phyloP scores from a whole-genome alignment of 2,329 filamentous ascomycete genomes.

The Aspergillus sp. region DNA sequence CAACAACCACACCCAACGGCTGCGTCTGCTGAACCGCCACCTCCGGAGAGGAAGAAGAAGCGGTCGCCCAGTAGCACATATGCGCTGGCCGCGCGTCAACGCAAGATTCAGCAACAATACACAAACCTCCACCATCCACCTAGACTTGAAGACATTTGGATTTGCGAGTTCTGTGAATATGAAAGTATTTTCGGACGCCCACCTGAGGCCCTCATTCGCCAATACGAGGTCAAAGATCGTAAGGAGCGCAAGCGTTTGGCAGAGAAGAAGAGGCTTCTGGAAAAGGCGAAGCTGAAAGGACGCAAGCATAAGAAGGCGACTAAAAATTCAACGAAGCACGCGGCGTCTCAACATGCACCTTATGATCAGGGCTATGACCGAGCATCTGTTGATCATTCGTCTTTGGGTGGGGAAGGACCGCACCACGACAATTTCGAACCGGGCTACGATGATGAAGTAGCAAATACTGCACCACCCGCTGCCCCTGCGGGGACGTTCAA shows the following conservation, averaged over 20 bases:
- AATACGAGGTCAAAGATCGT: conserved; percentile 93
- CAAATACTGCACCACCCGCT: conserved; percentile 38
- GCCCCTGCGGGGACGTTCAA: conserved; percentile 61
- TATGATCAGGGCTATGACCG: conserved; percentile 45
- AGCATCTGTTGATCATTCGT: conserved; percentile 40
- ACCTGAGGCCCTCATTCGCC: conserved; percentile 78
- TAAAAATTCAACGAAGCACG: conserved; percentile 61
- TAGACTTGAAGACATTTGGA: conserved; percentile 74
- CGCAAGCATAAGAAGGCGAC: conserved; percentile 82
- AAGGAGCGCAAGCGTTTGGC: conserved; percentile 78
- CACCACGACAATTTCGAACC: conserved; percentile 52
- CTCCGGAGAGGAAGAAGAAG: conserved; percentile 62
- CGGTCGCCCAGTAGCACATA: conserved; percentile 71
- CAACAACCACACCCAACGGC: conserved; percentile 12
- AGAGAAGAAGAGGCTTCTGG: conserved; percentile 79
- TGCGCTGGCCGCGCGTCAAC: conserved; percentile 70
- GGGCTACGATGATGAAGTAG: conserved; percentile 53
- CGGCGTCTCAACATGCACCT: conserved; percentile 30
- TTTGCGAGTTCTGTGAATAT: conserved; percentile 98
- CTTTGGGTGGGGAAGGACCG: conserved; percentile 36
- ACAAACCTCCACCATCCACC: conserved; percentile 75
- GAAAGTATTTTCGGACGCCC: conserved; percentile 90
- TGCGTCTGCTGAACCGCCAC: conserved; percentile 44
- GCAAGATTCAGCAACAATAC: conserved; percentile 74
- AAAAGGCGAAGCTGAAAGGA: conserved; percentile 92